Percentiles rank a stretch among this genome's conserved stretches.
Evolutionary conservation across 768 basidiomycete genomes (phyloP).

Genomic region (Lepiota subincarnata): DNA sequence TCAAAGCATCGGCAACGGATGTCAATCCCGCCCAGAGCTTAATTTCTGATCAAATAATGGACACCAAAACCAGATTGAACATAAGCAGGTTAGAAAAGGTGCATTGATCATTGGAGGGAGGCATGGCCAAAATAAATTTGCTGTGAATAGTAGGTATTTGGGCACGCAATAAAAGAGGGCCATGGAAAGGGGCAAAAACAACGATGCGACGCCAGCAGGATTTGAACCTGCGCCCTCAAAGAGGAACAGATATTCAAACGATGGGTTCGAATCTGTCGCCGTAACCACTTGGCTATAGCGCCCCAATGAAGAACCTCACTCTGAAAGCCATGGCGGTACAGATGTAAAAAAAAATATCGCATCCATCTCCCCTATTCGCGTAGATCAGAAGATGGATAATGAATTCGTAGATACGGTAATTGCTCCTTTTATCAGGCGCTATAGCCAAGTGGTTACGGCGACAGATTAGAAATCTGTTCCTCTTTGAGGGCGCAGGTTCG

Average conservation of each 20-base stretch:
- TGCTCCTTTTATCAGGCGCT: constrained; percentile 41
- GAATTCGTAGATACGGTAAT: no score
- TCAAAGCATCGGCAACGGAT: no score
- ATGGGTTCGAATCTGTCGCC: constrained; percentile 63
- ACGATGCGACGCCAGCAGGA: constrained; percentile 28
- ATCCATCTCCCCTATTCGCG: no score
- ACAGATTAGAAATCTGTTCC: constrained; percentile 74
- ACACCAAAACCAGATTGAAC: no score
- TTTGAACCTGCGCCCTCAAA: constrained; percentile 34
- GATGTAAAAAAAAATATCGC: no score
- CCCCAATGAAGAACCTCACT: neutral
- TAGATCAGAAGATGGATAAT: no score
- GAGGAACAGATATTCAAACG: constrained; percentile 20
- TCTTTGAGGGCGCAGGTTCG: constrained; percentile 63
- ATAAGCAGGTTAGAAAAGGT: no score
- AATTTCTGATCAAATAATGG: no score
- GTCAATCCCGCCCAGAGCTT: no score
- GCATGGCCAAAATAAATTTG: neutral
- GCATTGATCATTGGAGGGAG: no score
- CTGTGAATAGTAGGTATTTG: neutral
- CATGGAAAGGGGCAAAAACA: neutral
- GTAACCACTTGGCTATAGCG: constrained; percentile 76
- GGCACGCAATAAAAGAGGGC: no score
- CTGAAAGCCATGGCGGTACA: no score
- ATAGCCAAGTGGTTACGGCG: constrained; percentile 81